A percentile compares a stretch with the other conserved stretches of the same genome.
Conservation (phyloP, 129 eudicot genomes). For the Centella asiatica region DNA sequence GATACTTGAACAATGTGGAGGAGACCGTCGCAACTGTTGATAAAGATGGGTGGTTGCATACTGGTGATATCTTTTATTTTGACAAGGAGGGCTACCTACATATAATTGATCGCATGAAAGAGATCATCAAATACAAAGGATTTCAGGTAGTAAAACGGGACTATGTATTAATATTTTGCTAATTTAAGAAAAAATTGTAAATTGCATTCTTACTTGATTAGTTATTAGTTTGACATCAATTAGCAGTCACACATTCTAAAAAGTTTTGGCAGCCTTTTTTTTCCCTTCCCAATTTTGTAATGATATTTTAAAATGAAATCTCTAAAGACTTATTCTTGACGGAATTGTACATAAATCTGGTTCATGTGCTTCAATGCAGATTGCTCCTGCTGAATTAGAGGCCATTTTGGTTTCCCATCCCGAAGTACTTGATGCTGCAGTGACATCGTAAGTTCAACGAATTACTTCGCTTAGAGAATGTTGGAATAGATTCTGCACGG, state of each 20-base stretch:
- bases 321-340: not conserved
- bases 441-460: constrained; percentile 48
- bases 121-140: constrained; percentile 91
- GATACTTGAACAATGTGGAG: constrained; percentile 65
- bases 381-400: constrained; percentile 96
- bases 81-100: constrained; percentile 72
- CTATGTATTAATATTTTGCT: not conserved
- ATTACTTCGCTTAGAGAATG: not conserved
- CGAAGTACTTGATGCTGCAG: constrained; percentile 78
- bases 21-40: constrained; percentile 62
- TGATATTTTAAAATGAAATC: too few species aligned
- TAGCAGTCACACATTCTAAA: too few species aligned
- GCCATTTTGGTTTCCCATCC: constrained; percentile 64
- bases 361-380: constrained; percentile 26
- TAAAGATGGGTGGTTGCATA: constrained; percentile 79
- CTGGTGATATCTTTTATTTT: constrained; percentile 85
- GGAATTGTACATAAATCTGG: not conserved
- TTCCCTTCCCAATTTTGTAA: too few species aligned
- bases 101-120: constrained; percentile 75
- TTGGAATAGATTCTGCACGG: not conserved
- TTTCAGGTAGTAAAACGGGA: constrained; percentile 51
- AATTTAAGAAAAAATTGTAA: not conserved
- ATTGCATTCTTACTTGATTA: too few species aligned
- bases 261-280: too few species aligned
- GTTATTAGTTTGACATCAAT: too few species aligned